These are phyloP conservation scores for Xylariaceae sp. DNA, from an alignment of 2,329 filamentous ascomycete genomes.

Conservation along the genomic window DNA sequence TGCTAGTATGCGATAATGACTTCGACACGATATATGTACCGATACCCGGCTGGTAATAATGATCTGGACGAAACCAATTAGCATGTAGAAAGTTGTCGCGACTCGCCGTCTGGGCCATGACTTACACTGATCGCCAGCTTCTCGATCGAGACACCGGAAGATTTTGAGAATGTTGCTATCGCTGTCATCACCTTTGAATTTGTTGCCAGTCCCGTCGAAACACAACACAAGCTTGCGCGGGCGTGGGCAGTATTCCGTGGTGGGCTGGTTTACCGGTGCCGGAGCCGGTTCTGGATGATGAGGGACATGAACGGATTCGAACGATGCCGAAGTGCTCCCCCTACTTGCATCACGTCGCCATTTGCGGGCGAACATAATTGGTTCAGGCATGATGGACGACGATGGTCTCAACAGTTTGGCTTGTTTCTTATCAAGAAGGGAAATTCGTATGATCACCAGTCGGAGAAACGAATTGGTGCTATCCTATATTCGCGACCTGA, in stretches of 20 bases:
- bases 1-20: conserved; percentile 53
- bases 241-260: conserved; percentile 15
- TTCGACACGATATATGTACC: conserved; percentile 65
- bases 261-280: conserved; percentile 19
- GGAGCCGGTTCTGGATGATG: conserved; percentile 8
- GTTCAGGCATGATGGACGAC: conserved; percentile 14
- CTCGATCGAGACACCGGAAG: conserved; percentile 63
- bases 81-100: neutral
- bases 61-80: conserved; percentile 33
- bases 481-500: neutral
- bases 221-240: conserved; percentile 52
- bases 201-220: conserved; percentile 61
- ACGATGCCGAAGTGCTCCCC: conserved; percentile 13
- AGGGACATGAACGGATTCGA: conserved; percentile 8
- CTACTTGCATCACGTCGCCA: conserved; percentile 8
- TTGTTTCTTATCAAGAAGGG: neutral
- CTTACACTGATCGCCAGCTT: conserved; percentile 54
- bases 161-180: conserved; percentile 66
- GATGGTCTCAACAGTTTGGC: neutral
- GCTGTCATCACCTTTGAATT: conserved; percentile 57
- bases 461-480: neutral
- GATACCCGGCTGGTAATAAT: conserved; percentile 65
- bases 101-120: conserved; percentile 3
- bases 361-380: too few relatives aligned
- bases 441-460: too few relatives aligned